Evolutionary conservation across 2,329 filamentous ascomycete species (phyloP), one percentile per base, ranked within the genome.

Genomic region (Clarireedia sp.): DNA sequence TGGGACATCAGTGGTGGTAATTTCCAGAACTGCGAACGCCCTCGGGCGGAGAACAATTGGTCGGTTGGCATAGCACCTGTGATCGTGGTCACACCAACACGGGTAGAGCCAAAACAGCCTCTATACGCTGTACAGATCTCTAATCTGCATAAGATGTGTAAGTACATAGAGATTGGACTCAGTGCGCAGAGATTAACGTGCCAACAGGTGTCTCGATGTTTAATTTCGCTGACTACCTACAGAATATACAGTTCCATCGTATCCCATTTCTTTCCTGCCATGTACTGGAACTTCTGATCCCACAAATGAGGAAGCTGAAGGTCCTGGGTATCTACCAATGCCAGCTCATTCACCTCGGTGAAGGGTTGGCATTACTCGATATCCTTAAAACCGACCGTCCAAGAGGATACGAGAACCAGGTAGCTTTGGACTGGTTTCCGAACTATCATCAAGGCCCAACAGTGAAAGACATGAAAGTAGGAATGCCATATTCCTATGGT

Each of bases 261-360:
- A 54, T 64, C 10, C 60, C 60, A 3, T 63, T 68, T 36, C 50
- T 68, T 6, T 63, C 59, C 0, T 52, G 44, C 3, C 48, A 63
- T 2, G 36, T 66, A 9, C 59, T 68, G 2, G 51, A 44, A 1
- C 53, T 68, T 1, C 9, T 68, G 0, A 59, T 68, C 24, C 66
- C 65, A 1, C 51, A 60, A 23, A 63, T 68, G 59, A 47, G 48
- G 16, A 63, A 65, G 5, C 48, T 68, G 2, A 58, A 56, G 16
- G 47, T 54, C 3, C 45, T 68, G 6, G 65, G 66, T 1, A 56
- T 68, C 9, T 66, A 66, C 29, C 62, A 63, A 17, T 68, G 66
- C 26, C 58, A 55, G 40, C 51, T 68, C 2, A 61, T 68, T 17
- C 62, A 65, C 29, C 37, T 68, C 10, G 61, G 61, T 0, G 51